Percentiles rank a stretch among this genome's conserved stretches.
Conservation (phyloP, 306 rosid species). For the Chamaecrista fasciculata region DNA sequence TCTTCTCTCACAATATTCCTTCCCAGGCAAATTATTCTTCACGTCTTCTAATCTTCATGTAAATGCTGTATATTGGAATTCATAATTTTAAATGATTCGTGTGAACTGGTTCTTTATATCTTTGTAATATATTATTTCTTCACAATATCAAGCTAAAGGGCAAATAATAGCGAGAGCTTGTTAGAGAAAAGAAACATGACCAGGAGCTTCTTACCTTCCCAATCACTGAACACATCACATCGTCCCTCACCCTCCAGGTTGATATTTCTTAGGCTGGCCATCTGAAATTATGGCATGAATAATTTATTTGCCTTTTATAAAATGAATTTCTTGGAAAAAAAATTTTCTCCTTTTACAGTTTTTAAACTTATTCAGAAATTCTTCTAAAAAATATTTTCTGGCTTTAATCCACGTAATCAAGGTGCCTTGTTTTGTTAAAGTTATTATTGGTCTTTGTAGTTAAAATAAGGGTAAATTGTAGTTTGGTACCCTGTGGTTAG, state of each 20-base stretch:
- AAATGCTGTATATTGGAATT: constrained; percentile 77
- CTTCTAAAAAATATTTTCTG: not conserved
- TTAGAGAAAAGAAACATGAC: not conserved
- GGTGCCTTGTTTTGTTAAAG: too few species aligned
- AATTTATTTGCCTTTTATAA: too few species aligned
- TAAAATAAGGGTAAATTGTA: too few species aligned
- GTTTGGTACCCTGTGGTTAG: too few species aligned
- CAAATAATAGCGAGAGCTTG: not conserved
- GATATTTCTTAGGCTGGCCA: not conserved
- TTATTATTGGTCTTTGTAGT: too few species aligned
- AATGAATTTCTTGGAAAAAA: too few species aligned
- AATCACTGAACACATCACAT: not conserved
- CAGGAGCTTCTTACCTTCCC: constrained; percentile 14
- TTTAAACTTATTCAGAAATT: not conserved
- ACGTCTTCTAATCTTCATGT: constrained; percentile 59
- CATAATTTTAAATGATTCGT: constrained; percentile 52
- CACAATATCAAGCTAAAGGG: constrained; percentile 36
- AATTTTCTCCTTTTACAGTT: not conserved
- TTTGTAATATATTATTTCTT: constrained; percentile 63
- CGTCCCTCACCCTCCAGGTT: too few species aligned
- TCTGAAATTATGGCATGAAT: not conserved
- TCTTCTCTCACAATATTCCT: constrained; percentile 42
- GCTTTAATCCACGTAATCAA: too few species aligned
- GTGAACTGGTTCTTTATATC: constrained; percentile 56
- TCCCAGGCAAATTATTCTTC: constrained; percentile 47